A percentile compares a stretch with the other conserved stretches of the same genome.
These are phyloP conservation scores for Pseudogymnoascus sp. DNA, from an alignment of 2,329 filamentous ascomycete species.

Conservation along the genomic window DNA sequence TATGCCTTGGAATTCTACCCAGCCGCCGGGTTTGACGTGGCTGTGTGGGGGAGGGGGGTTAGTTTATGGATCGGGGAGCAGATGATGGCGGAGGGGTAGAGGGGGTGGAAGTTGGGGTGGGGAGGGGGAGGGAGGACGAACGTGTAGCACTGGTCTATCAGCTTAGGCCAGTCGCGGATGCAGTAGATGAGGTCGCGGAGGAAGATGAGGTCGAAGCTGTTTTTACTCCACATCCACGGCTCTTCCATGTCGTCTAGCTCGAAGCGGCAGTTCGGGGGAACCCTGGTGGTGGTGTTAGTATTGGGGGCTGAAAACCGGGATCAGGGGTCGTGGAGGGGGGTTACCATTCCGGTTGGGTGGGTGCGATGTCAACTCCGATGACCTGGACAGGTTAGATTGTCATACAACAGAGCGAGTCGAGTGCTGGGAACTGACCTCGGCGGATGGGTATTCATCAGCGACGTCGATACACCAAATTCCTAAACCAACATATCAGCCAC, in stretches of 20 bases:
- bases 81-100: background rate
- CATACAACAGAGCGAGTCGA: too few relatives aligned
- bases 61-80: background rate
- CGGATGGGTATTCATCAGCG: slow-evolving; percentile 10
- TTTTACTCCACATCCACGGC: slow-evolving; percentile 20
- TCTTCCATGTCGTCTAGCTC: slow-evolving; percentile 27
- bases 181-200: slow-evolving; percentile 10
- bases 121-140: background rate
- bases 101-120: background rate
- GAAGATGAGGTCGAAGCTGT: slow-evolving; percentile 5
- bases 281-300: background rate
- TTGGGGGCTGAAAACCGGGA: background rate
- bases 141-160: slow-evolving; percentile 12
- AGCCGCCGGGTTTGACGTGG: slow-evolving; percentile 21
- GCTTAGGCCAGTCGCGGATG: slow-evolving; percentile 13
- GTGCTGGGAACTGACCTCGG: too few relatives aligned
- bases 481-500: background rate
- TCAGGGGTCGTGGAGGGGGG: background rate
- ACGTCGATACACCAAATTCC: background rate
- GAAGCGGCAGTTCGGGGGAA: slow-evolving; percentile 21
- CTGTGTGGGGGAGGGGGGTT: slow-evolving; percentile 3
- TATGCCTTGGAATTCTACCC: slow-evolving; percentile 27
- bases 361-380: slow-evolving; percentile 12
- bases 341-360: slow-evolving; percentile 13
- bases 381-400: background rate